Percentiles rank a stretch among this genome's conserved stretches.
Evolutionary conservation across 805 yeast species (phyloP).

Genomic region (Spathaspora girioi): DNA sequence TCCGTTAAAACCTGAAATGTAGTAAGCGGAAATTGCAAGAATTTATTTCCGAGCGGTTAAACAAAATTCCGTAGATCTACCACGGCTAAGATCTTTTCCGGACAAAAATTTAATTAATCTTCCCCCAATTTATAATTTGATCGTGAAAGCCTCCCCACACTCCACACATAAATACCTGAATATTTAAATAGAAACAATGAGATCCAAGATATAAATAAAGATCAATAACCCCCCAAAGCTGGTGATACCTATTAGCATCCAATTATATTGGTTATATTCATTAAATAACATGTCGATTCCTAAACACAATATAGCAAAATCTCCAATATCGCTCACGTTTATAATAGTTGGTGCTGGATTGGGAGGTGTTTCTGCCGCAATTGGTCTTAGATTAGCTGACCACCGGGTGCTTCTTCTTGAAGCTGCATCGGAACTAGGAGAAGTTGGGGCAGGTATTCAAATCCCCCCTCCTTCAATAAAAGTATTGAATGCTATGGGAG

Average conservation of each 20-base stretch:
- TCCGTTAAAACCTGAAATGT: too few relatives aligned
- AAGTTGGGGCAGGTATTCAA: slow-evolving; percentile 33
- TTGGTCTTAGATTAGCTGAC: slow-evolving; percentile 19
- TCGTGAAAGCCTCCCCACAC: neutral
- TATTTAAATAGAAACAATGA: neutral
- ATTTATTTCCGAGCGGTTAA: neutral
- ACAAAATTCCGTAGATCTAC: neutral
- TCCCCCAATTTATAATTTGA: neutral
- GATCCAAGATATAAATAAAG: neutral
- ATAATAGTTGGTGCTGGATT: slow-evolving; percentile 26
- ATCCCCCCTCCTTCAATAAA: slow-evolving; percentile 24
- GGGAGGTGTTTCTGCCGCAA: slow-evolving; percentile 26
- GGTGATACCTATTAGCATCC: neutral
- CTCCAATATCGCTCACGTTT: slow-evolving; percentile 11
- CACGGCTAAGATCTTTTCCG: neutral
- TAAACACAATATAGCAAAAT: slow-evolving; percentile 5
- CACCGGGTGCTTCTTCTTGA: slow-evolving; percentile 22
- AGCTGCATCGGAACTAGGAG: slow-evolving; percentile 21
- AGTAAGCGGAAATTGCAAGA: neutral
- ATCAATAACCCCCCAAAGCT: neutral
- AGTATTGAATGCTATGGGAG: slow-evolving; percentile 18
- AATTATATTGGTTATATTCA: neutral
- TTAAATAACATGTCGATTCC: slow-evolving; percentile 2
- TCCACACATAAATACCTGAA: neutral
- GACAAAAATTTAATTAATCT: neutral